These are phyloP conservation scores for Blastobotrys peoriensis DNA, from an alignment of 805 yeast species.

Conservation along the genomic window DNA sequence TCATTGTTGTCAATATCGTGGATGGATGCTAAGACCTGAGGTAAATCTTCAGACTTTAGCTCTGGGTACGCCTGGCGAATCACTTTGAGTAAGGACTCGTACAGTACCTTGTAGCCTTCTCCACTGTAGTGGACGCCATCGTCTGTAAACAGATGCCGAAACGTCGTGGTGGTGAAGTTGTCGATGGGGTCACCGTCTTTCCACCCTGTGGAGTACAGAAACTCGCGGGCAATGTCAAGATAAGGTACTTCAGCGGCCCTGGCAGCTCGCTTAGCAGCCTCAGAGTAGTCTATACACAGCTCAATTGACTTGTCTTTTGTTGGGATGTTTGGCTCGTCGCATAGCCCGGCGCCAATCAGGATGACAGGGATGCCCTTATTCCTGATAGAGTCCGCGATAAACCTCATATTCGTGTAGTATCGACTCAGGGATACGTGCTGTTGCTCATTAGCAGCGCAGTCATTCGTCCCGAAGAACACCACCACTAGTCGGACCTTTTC, in stretches of 20 bases:
- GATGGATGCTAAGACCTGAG: constrained; percentile 1
- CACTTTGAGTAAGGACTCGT: constrained; percentile 35
- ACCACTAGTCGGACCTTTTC: constrained; percentile 38
- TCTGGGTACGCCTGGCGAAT: constrained; percentile 45
- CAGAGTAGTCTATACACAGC: constrained; percentile 44
- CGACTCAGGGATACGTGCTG: constrained; percentile 48
- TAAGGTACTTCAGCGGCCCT: constrained; percentile 45
- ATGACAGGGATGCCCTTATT: constrained; percentile 45
- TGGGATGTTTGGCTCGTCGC: constrained; percentile 32
- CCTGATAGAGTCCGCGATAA: constrained; percentile 37
- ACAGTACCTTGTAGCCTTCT: constrained; percentile 46
- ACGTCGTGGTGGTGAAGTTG: constrained; percentile 6
- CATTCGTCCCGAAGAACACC: constrained; percentile 72
- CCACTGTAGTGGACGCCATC: constrained; percentile 62
- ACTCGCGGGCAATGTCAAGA: constrained; percentile 47
- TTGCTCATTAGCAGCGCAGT: constrained; percentile 39
- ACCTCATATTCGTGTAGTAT: constrained; percentile 43
- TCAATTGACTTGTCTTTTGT: constrained; percentile 38
- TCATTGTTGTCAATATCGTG: constrained; percentile 4
- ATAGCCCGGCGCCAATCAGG: constrained; percentile 55
- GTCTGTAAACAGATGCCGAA: constrained; percentile 28
- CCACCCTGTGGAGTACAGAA: constrained; percentile 39
- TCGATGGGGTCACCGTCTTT: constrained; percentile 26
- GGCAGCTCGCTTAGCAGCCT: constrained; percentile 45
- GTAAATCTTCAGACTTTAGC: constrained; percentile 14